Conservation (phyloP, 2,329 filamentous ascomycete genomes). For the Pseudocercospora macadamiae region DNA sequence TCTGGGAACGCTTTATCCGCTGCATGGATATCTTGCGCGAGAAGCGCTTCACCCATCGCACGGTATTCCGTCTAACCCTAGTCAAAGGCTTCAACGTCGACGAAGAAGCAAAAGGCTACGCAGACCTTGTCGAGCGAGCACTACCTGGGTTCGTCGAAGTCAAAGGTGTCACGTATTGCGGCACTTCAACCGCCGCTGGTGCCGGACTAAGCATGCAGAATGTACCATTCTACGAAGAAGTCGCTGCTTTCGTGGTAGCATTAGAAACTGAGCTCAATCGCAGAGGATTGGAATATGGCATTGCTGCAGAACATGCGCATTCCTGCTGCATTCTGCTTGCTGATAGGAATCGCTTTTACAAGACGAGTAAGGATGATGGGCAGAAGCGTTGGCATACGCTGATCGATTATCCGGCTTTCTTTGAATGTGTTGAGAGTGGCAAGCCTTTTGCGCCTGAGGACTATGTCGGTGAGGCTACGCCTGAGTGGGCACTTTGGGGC, state of each 20-base stretch:
- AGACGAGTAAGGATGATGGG: conserved; percentile 56
- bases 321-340: conserved; percentile 90
- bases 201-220: conserved; percentile 96
- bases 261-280: conserved; percentile 69
- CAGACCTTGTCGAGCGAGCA: conserved; percentile 80
- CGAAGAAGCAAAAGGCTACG: conserved; percentile 88
- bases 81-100: conserved; percentile 99
- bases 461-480: conserved; percentile 82
- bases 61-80: conserved; percentile 90
- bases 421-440: conserved; percentile 74
- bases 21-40: conserved; percentile 88
- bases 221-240: conserved; percentile 93
- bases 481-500: conserved; percentile 94
- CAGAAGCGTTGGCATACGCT: conserved; percentile 72
- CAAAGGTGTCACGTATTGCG: conserved; percentile 96
- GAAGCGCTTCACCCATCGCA: conserved; percentile 82
- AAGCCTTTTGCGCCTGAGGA: conserved; percentile 77
- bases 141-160: conserved; percentile 92
- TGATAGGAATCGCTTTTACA: conserved; percentile 72
- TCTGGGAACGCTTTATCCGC: conserved; percentile 92
- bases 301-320: conserved; percentile 92
- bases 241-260: conserved; percentile 77
- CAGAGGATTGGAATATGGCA: conserved; percentile 79
- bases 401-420: conserved; percentile 90
- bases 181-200: conserved; percentile 79